Base-by-base conservation (phyloP, 1,284 basidiomycete species). In the Stereum hirsutum region DNA sequence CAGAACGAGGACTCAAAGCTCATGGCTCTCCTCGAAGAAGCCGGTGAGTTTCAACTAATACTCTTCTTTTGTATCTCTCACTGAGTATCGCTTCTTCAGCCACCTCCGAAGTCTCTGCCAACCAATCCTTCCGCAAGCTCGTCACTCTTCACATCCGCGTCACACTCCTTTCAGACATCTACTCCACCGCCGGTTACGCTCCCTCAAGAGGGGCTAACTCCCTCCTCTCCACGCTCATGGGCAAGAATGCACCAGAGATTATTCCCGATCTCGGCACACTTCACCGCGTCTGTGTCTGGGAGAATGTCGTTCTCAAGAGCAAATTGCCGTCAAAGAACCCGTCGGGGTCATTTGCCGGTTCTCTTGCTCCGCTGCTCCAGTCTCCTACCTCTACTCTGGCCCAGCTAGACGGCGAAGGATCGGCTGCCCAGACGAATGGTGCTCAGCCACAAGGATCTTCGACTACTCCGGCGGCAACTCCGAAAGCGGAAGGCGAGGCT, bases 91-190 rank as follows among this genome's bases (percentile, higher is more conserved):
- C n/a, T n/a, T 43, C 50, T 42, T 48, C 50, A 68, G 74, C 62
- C 20, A 71, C 74, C 39, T 65, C 74, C 23, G 62, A 69, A 30
- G 61, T 64, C 20, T 61, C 65, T 28, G 73, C 75, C n/a, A 90
- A 90, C 55, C 57, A 64, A 20, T 66, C 69, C 21, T 94, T 94
- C 68, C 77, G 90, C 35, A 72, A 69, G 50, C 70, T 95, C n/a
- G 75, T 91, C 31, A 75, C 78, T 6, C 66, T 96, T 19, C 81
- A 90, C 52, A 81, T 87, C 30, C 78, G 89, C 17, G 72, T 88
- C 27, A 86, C 89, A 15, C 64, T 98, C 17, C 75, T 99, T 41
- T 86, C 87, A 8, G 95, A 97, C 54, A 81, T 93, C 11, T 91
- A 94, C 60, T 75, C 82, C 3, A 89, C 86, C n/a, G 79, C 89